Evolutionary conservation across 352 stramenopile species (phyloP), one percentile per base, ranked within the genome.

Genomic region (Pythium chondricola): DNA sequence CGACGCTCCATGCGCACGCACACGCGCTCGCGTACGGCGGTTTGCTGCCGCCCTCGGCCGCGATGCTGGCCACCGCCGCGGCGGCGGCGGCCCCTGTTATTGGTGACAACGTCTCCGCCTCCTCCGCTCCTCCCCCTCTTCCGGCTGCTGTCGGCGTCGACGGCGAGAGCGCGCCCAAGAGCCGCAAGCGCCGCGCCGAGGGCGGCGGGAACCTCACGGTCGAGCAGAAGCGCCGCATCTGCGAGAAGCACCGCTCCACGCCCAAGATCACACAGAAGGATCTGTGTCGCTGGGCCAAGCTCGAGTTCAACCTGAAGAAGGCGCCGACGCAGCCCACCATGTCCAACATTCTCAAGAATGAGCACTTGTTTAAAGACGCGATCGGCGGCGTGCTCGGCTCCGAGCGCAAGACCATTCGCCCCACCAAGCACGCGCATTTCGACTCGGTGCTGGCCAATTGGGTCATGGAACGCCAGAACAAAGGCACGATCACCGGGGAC

Each of bases 231-330:
- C 82, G 79, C 18, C 77, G 79, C 57, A 93, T 93, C 62, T 91
- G 79, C 53, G 79, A 91, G 65, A 93, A 93, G 58, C 75, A 93
- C 65, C 77, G 77, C 21, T 76, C 58, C 45, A 91, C 79, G 58
- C 82, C 82, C 44, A 91, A 91, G 65, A 91, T 91, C 63, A 93
- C 82, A 55, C 82, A 93, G 59, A 91, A 93, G 60, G 82, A 93
- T 52, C 45, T 93, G 32, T 91, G 79, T 43, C 79, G 82, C 46
- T 93, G 82, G 82, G 82, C 82, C 43, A 93, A 91, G 71, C 78
- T 91, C 57, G 79, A 93, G 74, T 93, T 93, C 50, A 87, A 88
- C 53, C 66, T 93, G 17, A 71, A 81, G 43, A 85, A 87, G 43
- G 79, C 73, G 22, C 82, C 82, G 29, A 93, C 79, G 63, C 80